Conservation (phyloP, 1,284 basidiomycete species). For the Naganishia sp. region DNA sequence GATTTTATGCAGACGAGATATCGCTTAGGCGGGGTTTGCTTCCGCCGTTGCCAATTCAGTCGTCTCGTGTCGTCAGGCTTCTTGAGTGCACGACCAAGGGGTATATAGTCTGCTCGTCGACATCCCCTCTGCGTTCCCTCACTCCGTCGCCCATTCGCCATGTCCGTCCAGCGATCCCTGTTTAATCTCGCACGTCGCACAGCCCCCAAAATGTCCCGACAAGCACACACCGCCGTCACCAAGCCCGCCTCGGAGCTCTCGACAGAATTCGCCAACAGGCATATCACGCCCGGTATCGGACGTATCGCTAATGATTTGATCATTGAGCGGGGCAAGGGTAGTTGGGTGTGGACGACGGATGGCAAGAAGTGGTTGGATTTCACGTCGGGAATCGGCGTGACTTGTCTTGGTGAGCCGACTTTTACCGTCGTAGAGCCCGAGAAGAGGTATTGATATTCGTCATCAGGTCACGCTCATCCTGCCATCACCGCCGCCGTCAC, state of each 20-base stretch:
- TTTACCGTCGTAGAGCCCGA: background rate
- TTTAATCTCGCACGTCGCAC: slow-evolving; percentile 1
- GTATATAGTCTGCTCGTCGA: background rate
- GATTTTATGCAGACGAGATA: background rate
- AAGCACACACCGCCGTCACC: slow-evolving; percentile 27
- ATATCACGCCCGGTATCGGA: slow-evolving; percentile 47
- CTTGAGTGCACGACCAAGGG: background rate
- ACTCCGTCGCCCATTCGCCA: background rate
- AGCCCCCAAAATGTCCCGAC: slow-evolving; percentile 7
- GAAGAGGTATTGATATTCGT: slow-evolving; percentile 36
- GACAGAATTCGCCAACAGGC: slow-evolving; percentile 41
- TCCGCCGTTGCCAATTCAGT: slow-evolving; percentile 17
- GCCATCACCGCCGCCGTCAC: slow-evolving; percentile 81
- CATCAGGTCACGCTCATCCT: slow-evolving; percentile 72
- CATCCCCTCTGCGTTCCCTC: background rate
- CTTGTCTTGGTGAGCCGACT: slow-evolving; percentile 23
- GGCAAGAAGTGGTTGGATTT: slow-evolving; percentile 77
- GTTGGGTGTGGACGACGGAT: slow-evolving; percentile 65
- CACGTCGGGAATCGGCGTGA: slow-evolving; percentile 70
- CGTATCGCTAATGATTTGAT: slow-evolving; percentile 60
- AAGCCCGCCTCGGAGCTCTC: slow-evolving; percentile 33
- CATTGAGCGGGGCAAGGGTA: slow-evolving; percentile 74
- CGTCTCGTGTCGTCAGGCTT: background rate
- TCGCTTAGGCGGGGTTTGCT: background rate
- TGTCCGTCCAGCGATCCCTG: slow-evolving; percentile 7